phyloP scores from a whole-genome alignment of 305 asterid species.

The Andrographis paniculata region DNA sequence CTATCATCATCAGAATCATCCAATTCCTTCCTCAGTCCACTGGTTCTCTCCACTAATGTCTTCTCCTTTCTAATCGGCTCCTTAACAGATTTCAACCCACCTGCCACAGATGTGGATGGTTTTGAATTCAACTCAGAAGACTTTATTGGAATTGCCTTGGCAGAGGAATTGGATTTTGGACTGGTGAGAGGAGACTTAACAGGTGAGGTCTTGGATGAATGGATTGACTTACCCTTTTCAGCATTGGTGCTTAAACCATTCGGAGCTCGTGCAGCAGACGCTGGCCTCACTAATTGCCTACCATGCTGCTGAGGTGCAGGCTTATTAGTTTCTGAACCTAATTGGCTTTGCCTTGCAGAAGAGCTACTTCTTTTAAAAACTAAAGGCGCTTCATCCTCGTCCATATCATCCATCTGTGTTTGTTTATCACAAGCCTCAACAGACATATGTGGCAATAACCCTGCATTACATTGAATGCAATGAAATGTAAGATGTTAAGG shows the following conservation, averaged over 20 bases:
- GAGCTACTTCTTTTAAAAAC: constrained; percentile 63
- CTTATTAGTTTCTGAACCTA: constrained; percentile 35
- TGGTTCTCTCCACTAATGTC: constrained; percentile 23
- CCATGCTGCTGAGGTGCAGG: constrained; percentile 47
- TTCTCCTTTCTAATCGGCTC: constrained; percentile 33
- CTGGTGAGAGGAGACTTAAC: constrained; percentile 13
- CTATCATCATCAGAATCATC: constrained; percentile 84
- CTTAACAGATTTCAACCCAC: constrained; percentile 25
- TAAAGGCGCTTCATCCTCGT: constrained; percentile 73
- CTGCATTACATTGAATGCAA: neutral
- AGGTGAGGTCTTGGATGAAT: constrained; percentile 43
- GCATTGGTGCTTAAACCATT: constrained; percentile 51
- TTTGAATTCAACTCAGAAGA: constrained; percentile 29
- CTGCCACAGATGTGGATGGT: constrained; percentile 30
- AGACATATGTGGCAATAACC: constrained; percentile 34
- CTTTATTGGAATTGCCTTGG: constrained; percentile 28
- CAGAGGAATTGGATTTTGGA: constrained; percentile 38
- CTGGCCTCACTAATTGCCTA: constrained; percentile 35
- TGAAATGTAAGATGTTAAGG: neutral
- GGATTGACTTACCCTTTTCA: constrained; percentile 38
- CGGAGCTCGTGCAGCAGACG: constrained; percentile 36
- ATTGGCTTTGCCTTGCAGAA: constrained; percentile 48
- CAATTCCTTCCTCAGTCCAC: constrained; percentile 26
- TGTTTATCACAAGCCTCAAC: constrained; percentile 50
- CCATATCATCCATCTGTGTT: constrained; percentile 50